Conservation (phyloP, 305 asterid species). For the Solanum hybrid region DNA sequence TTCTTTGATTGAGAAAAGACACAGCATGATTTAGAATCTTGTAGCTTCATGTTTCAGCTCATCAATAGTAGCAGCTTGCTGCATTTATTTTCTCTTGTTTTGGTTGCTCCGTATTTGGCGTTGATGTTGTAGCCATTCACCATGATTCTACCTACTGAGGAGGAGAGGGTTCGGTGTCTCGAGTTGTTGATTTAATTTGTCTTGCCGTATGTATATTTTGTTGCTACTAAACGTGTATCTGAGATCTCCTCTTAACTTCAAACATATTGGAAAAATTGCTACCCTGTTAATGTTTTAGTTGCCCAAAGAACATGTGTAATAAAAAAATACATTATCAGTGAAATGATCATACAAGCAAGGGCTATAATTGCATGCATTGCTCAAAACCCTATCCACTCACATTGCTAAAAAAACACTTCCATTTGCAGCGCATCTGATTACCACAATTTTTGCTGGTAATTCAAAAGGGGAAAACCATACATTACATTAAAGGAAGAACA, state of each 20-base stretch:
- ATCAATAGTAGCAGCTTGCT: too few species aligned
- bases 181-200: not conserved
- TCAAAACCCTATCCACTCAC: not conserved
- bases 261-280: not conserved
- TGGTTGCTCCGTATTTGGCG: too few species aligned
- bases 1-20: too few species aligned
- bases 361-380: slow-evolving; percentile 7
- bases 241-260: too few species aligned
- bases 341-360: not conserved
- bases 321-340: not conserved
- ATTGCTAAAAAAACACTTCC: not conserved
- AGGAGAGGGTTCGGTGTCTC: not conserved
- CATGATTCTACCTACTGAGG: too few species aligned
- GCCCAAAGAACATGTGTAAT: not conserved
- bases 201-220: not conserved
- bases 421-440: not conserved
- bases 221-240: not conserved
- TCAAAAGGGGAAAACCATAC: not conserved
- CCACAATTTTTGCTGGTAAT: not conserved
- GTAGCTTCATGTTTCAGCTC: too few species aligned
- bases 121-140: too few species aligned
- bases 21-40: too few species aligned
- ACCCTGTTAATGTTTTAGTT: not conserved
- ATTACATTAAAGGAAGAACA: not conserved
- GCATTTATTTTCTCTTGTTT: too few species aligned